Evolutionary conservation across 1,139 yeast genomes (phyloP).

Genomic region (Sugiyamaella paludigena): DNA sequence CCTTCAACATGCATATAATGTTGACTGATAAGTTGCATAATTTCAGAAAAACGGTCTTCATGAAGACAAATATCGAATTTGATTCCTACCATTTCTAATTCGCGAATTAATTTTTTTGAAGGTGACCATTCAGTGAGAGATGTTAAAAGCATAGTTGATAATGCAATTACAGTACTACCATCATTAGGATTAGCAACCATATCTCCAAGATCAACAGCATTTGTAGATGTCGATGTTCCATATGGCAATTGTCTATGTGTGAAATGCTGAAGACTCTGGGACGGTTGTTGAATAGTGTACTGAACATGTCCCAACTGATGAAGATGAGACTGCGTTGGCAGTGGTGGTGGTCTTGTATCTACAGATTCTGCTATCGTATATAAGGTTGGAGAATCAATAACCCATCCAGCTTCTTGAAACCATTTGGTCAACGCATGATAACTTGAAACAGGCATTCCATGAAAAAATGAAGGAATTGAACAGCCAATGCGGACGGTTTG

Average conservation of each 20-base stretch:
- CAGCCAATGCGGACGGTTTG: conserved; percentile 47
- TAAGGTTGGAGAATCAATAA: conserved; percentile 23
- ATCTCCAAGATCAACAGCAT: neutral
- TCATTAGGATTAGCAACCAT: neutral
- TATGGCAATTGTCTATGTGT: too few relatives aligned
- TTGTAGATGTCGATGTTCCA: neutral
- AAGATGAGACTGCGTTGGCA: neutral
- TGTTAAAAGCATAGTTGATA: conserved; percentile 27
- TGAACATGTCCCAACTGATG: neutral
- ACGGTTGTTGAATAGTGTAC: too few relatives aligned
- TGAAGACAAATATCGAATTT: conserved; percentile 52
- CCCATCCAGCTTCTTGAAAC: conserved; percentile 36
- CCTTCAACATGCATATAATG: conserved; percentile 30
- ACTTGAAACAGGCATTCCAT: conserved; percentile 38
- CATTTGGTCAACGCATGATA: conserved; percentile 25
- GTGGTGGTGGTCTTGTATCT: neutral
- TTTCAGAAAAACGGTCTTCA: conserved; percentile 28
- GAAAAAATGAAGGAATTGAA: conserved; percentile 52
- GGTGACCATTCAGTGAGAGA: conserved; percentile 47
- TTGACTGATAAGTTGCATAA: conserved; percentile 33
- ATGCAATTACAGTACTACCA: conserved; percentile 10
- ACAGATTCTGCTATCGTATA: conserved; percentile 19
- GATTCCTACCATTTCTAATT: conserved; percentile 59
- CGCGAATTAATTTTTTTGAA: conserved; percentile 53
- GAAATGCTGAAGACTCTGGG: too few relatives aligned